Evolutionary conservation across 768 basidiomycete species (phyloP), one percentile per base, ranked within the genome.

Genomic region (Suillus spraguei): DNA sequence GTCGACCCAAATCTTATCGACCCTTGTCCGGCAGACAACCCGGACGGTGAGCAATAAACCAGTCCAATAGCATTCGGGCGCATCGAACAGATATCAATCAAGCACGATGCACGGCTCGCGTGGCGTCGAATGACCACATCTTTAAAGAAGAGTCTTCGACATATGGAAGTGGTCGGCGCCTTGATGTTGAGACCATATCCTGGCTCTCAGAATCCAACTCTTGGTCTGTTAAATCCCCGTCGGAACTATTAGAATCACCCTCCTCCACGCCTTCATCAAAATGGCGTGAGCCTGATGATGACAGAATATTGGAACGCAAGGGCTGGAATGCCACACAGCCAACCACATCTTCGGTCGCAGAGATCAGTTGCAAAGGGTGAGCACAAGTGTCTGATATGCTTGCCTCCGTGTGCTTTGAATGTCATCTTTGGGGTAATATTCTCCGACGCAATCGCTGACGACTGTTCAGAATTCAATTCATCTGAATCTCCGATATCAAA

Each of bases 241-340:
- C 68, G 0, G 33, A 54, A 22, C 4, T 41, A 56, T 39, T 24
- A 5, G 16, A 41, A 11, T 5, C 49, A 46, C 0, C 32, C 13
- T 49, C 38, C 17, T 20, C 2, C 6, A 6, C 17, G 20, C 1
- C 44, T 11, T 35, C 61, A 20, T 79, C 74, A 68, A 91, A 91
- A 72, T 90, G 86, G n/a, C 94, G 78, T 8, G 94, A 94, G 2
- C 94, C 94, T 0, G 92, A 89, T 1, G 82, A 82, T 0, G 91
- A 88, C 22, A 92, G 71, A 4, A 94, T 67, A 3, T 78, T 59
- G 0, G 92, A 77, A 11, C 79, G 77, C 33, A 82, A 73, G 0
- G 93, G 92, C 66, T 95, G 89, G 68, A 95, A 91, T 1, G 83
- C 75, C 1, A 91, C 86, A 1, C 88, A 87, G 1, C 91, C 88